Conservation (phyloP, 23 red algal species). For the Pyropia haitanensis region DNA sequence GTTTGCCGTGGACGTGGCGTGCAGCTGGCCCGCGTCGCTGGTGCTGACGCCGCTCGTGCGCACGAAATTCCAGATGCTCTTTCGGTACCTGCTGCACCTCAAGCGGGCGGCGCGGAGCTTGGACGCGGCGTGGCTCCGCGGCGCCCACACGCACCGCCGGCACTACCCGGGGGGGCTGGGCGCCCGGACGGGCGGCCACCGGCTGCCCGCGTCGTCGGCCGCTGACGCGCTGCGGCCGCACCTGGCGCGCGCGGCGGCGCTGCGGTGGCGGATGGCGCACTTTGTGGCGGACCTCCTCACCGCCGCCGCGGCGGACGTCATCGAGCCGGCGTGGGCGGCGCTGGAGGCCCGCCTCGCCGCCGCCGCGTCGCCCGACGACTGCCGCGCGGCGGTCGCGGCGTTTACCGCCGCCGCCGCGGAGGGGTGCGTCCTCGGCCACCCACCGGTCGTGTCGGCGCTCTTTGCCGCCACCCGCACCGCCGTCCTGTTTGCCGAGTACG, state of each 20-base stretch:
- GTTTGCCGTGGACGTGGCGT: constrained; percentile 52
- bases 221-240: neutral
- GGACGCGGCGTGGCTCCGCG: constrained; percentile 30
- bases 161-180: neutral
- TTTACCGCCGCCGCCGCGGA: constrained; percentile 58
- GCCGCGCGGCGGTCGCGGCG: constrained; percentile 33
- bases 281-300: constrained; percentile 64
- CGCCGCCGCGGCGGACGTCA: constrained; percentile 47
- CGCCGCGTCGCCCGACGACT: constrained; percentile 50
- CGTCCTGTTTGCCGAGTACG: constrained; percentile 49
- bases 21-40: constrained; percentile 54
- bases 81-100: constrained; percentile 68
- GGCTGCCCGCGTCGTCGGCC: constrained; percentile 6
- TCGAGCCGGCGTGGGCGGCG: constrained; percentile 54
- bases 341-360: constrained; percentile 15
- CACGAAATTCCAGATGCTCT: constrained; percentile 90
- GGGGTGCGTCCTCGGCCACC: constrained; percentile 56
- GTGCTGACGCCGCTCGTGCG: constrained; percentile 55
- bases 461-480: constrained; percentile 23
- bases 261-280: constrained; percentile 68
- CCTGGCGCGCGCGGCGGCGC: constrained; percentile 24
- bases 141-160: neutral
- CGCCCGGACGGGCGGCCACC: neutral
- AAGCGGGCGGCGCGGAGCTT: constrained; percentile 58
- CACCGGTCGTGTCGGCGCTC: constrained; percentile 25